Base-by-base conservation (phyloP, 164 flowering plant species). In the Cinnamomum chago region DNA sequence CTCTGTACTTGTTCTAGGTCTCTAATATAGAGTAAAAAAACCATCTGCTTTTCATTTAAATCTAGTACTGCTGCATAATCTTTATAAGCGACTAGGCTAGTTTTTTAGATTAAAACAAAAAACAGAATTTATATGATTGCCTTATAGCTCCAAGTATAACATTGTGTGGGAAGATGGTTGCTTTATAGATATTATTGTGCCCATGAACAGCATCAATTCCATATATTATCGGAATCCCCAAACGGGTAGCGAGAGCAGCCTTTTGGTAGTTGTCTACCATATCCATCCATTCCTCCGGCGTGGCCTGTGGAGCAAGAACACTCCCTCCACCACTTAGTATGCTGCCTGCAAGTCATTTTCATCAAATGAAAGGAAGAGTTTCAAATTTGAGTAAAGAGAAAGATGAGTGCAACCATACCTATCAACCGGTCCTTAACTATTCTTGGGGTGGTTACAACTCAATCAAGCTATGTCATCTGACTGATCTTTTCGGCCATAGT, bases 311-410 rank as follows among this genome's bases (percentile, higher is more conserved):
- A 15, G 76, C 79, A 3, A 90, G 93, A 0, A 84, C 89, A 83
- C 93, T 91, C 70, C 95, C 95, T 75, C 91, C 92, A 27, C 88
- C 89, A 83, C 95, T 91, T 84, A 91, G 70, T 6, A 91, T 76
- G 82, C 95, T 91, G 73, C 95, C 95, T 90, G 82, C 28, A 20
- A 40, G 40, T 23, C 55, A 18, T 3, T n/a, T 11, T 35, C 6
- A 10, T 22, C 25, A 13, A 20, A 40, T 40, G 40, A n/a, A 10
- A 7, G 28, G 28, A 14, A 22, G 67, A 22, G 15, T 3, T 13
- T 22, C 28, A 64, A 2, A 6, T 22, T 64, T 22, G 10, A 25
- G 28, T 13, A 23, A 2, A n/a, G 13, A 64, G 67, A 5, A 15
- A 25, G 22, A 22, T 24, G 25, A 22, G 47, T 7, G 74, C 65